Evolutionary conservation across 768 basidiomycete genomes (phyloP).

Genomic region (Trametes cinnabarina): DNA sequence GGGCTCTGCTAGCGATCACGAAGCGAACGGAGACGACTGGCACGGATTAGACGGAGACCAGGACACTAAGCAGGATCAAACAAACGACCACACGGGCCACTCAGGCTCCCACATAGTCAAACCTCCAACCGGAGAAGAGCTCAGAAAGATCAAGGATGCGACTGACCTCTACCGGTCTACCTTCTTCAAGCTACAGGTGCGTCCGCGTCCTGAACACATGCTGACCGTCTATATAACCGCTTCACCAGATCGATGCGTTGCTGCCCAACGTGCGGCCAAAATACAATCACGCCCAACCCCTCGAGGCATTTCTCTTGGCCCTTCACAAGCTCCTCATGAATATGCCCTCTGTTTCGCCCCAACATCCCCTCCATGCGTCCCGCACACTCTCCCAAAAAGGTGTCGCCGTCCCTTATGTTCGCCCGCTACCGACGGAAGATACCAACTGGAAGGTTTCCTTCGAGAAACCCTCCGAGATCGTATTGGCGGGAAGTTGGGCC

Average conservation of each 20-base stretch:
- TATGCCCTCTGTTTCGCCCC: conserved; percentile 54
- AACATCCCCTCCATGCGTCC: conserved; percentile 67
- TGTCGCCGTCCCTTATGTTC: conserved; percentile 64
- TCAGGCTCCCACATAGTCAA: conserved; percentile 32
- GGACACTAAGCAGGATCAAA: conserved; percentile 3
- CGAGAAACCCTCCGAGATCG: conserved; percentile 71
- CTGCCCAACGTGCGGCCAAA: conserved; percentile 75
- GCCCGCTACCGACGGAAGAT: conserved; percentile 70
- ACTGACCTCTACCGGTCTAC: conserved; percentile 72
- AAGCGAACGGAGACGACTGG: conserved; percentile 15
- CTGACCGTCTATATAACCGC: conserved; percentile 8
- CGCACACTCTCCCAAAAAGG: conserved; percentile 50
- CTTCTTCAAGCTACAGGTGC: conserved; percentile 82
- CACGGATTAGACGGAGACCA: conserved; percentile 1
- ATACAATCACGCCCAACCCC: conserved; percentile 47
- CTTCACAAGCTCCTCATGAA: conserved; percentile 65
- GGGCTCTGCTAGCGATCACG: not conserved
- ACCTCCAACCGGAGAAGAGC: conserved; percentile 68
- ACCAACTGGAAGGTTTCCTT: conserved; percentile 89
- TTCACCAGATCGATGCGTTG: conserved; percentile 68
- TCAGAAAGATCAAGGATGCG: conserved; percentile 71
- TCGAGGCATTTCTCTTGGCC: conserved; percentile 66
- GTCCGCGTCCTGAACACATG: conserved; percentile 7
- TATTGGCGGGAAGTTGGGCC: conserved; percentile 84
- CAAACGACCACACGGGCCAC: not conserved